Conservation (phyloP, 1,284 basidiomycete species). For the Taiwanofungus camphoratus region DNA sequence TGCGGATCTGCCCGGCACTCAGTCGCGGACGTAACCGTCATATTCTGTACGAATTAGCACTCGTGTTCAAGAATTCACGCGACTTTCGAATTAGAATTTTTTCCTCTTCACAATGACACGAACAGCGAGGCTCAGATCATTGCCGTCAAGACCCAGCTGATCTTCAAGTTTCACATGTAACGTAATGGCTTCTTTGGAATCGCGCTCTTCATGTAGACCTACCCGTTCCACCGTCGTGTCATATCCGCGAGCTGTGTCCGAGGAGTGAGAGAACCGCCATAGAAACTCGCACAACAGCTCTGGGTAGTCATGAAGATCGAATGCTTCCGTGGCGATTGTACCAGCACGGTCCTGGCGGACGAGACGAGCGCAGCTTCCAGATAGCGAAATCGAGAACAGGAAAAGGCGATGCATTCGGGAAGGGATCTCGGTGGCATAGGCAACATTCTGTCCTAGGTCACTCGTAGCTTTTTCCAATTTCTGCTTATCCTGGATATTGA, state of each 20-base stretch:
- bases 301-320: constrained; percentile 8
- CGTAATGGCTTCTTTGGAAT: constrained; percentile 1
- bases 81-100: too few relatives aligned
- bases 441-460: constrained; percentile 9
- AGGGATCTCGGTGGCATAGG: constrained; percentile 6
- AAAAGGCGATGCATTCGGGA: constrained; percentile 9
- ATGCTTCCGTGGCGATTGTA: constrained; percentile 6
- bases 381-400: constrained; percentile 8
- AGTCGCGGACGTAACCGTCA: too few relatives aligned
- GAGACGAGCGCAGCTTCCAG: constrained; percentile 3
- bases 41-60: too few relatives aligned
- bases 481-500: not conserved
- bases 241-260: constrained; percentile 9
- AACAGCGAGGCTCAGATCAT: not conserved
- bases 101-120: too few relatives aligned
- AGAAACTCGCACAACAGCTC: constrained; percentile 10
- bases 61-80: too few relatives aligned
- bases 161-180: constrained; percentile 5
- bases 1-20: too few relatives aligned
- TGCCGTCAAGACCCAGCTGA: too few relatives aligned
- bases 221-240: constrained; percentile 7
- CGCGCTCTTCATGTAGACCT: constrained; percentile 1
- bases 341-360: constrained; percentile 12
- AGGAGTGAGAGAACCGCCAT: too few relatives aligned
- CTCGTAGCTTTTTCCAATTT: not conserved